Evolutionary conservation across 2,329 filamentous ascomycete species (phyloP).

Genomic region (Diplodia corticola): DNA sequence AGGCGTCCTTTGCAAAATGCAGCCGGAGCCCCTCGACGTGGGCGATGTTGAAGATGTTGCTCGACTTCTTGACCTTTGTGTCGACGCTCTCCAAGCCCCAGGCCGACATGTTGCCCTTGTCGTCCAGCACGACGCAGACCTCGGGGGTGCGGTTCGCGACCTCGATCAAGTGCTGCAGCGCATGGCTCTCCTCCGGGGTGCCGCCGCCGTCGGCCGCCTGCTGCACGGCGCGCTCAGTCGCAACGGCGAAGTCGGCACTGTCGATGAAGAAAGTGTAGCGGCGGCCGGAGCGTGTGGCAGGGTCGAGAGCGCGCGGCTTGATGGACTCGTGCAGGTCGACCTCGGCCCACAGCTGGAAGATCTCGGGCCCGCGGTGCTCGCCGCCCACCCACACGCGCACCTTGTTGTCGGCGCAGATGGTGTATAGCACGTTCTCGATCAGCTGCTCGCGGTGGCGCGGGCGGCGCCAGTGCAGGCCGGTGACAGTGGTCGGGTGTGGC

Average conservation of each 20-base stretch:
- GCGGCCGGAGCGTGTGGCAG: conserved; percentile 43
- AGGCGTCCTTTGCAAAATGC: conserved; percentile 38
- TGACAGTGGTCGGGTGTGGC: conserved; percentile 78
- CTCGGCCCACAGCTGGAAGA: conserved; percentile 76
- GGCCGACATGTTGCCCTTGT: conserved; percentile 81
- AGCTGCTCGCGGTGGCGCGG: conserved; percentile 75
- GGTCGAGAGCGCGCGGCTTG: conserved; percentile 52
- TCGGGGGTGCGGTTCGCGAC: conserved; percentile 84
- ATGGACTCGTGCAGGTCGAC: conserved; percentile 76
- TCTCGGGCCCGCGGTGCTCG: conserved; percentile 69
- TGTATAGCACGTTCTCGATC: conserved; percentile 85
- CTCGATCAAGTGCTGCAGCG: conserved; percentile 80
- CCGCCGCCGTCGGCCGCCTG: conserved; percentile 48
- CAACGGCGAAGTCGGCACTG: conserved; percentile 73
- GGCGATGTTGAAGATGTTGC: conserved; percentile 81
- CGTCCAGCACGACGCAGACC: conserved; percentile 81
- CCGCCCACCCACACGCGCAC: conserved; percentile 81
- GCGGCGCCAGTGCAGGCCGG: conserved; percentile 80
- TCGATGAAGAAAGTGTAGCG: conserved; percentile 81
- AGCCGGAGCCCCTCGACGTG: conserved; percentile 64
- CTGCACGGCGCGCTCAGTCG: conserved; percentile 75
- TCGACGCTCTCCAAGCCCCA: conserved; percentile 91
- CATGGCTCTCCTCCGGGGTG: conserved; percentile 64
- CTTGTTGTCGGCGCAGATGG: conserved; percentile 76
- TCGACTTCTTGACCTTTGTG: conserved; percentile 63